phyloP scores from a whole-genome alignment of 306 rosid species.

The Malus domestica region ASM211411v1 NC_041789.1:28191501-28192000 shows the following conservation, averaged over 20 bases:
- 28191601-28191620: constrained; percentile 90
- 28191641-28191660: neutral
- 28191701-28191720: constrained; percentile 69
- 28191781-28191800: constrained; percentile 68
- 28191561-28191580: constrained; percentile 84
- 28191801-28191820: constrained; percentile 77
- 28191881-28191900: constrained; percentile 99
- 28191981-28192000: constrained; percentile 10
- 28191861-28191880: constrained; percentile 97
- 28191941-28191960: neutral
- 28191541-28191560: constrained; percentile 66
- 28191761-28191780: constrained; percentile 97
- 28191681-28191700: neutral
- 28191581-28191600: constrained; percentile 88
- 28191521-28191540: constrained; percentile 10
- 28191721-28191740: constrained; percentile 93
- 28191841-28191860: constrained; percentile 95
- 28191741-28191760: constrained; percentile 93
- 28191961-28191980: neutral
- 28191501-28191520: constrained; percentile 6
- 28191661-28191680: neutral
- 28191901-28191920: constrained; percentile 86
- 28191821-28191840: constrained; percentile 93
- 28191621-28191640: constrained; percentile 55
- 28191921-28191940: neutral